Base-by-base conservation (phyloP, 345 rosid species). In the Eucalyptus microcorys region DNA sequence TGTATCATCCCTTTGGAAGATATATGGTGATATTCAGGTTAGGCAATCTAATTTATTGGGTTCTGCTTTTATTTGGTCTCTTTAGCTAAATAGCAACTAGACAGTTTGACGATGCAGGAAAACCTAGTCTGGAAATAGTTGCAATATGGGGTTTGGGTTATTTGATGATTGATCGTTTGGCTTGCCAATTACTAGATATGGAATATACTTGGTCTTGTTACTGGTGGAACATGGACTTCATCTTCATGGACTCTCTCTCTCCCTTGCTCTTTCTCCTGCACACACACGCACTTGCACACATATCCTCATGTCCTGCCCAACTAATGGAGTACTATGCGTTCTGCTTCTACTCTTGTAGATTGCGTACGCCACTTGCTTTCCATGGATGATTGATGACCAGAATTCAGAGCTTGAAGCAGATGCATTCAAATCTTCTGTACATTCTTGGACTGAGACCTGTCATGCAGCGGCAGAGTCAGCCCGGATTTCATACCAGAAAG, bases 11-110 rank as follows among this genome's bases (percentile, higher is more conserved):
- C 86, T 92, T 87, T 98, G 99, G 99, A 98, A 98, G 94, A 91
- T 97, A 95, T 94, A 88, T 88, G 99, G 96, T 90, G 99, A 98
- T 92, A 94, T 97, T 92, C 95, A 94, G 97, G 99, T 97, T 89
- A 40, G 86, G 11, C 48, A 40, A 79, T 50, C 34, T 55, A 48
- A 64, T 32, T 7, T 55, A 80, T 55, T 80, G 50, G 42, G 87
- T 81, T 87, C 43, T 80, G 47, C 34, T 49, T 88, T 87, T 66
- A n/a, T 88, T 86, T 87, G 66, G 55, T 40, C 22, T 57, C 49
- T 42, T 79, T 52, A 59, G 48, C 34, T 26, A 27, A 64, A 79
- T 85, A 55, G 83, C 26, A 76, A 21, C 42, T 40, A 10, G 83
- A 76, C 47, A 40, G 27, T 76, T 21, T 76, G 83, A 40, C 5